Base-by-base conservation (phyloP, 2,329 filamentous ascomycete genomes). In the Botryotinia narcissicola region DNA sequence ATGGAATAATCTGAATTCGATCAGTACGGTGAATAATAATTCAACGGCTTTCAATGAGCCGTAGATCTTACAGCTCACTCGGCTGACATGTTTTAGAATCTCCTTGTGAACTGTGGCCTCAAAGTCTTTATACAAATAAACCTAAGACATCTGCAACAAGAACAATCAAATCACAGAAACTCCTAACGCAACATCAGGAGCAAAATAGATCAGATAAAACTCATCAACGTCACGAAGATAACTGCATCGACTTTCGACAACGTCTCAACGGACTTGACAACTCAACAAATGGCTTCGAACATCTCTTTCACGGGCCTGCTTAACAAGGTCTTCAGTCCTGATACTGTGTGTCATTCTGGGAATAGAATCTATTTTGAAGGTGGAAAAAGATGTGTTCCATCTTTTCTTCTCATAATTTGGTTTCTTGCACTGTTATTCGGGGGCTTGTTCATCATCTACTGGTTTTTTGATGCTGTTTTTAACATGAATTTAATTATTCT, bases 1-100 rank as follows among this genome's bases (percentile, higher is more conserved):
- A 32, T 57, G 6, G n/a, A 57, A 32, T 29, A 8, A 29, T 9
- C n/a, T 32, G 9, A 29, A 3, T 57, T 54, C 2, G 29, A 54
- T 18, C 14, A 18, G 1, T 8, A 29, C 14, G 18, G 51, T 54
- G 25, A 54, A 54, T n/a, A n/a, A 2, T 29, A 10, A 54, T 14
- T 16, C 25, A 29, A 3, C 3, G 3, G 25, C 0, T 3, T 16
- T n/a, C 2, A 14, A 7, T 8, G 2, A 29, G 16, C 12, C 12
- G 0, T 29, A 18, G 6, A 54, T 8, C n/a, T 8, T 54, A n/a
- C 25, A 57, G 16, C n/a, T 18, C 3, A 57, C n/a, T 57, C 14
- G 3, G 14, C 51, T 57, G 8, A 18, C 51, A 3, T 57, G n/a
- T 29, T 57, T 9, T 12, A 32, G 18, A 18, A 57, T 29, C 14